Base-by-base conservation (phyloP, 495 filamentous ascomycete species). In the Annulohypoxylon maeteangense region DNA sequence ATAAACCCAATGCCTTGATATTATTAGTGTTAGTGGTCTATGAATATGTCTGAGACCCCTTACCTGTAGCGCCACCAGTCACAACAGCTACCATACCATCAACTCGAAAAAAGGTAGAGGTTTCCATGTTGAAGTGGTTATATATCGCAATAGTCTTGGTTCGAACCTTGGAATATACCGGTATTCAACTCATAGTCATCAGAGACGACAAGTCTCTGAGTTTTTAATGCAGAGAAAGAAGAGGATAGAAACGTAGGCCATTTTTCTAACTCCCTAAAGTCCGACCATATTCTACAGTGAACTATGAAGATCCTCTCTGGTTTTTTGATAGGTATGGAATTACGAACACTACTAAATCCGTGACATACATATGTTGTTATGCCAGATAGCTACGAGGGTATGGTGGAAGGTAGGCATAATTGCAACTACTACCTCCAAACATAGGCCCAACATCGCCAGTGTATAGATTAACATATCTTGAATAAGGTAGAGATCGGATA, bases 1-100 rank as follows among this genome's bases (percentile, higher is more conserved):
- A 85, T 87, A 2, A 85, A 76, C 11, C 90, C 90, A 69, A 92
- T 88, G 4, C 90, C 90, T 90, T 51, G 8, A 4, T 14, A 4
- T 11, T 3, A 56, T 65, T 36, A 65, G 20, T 48, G 48, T 4
- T 14, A 40, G 36, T 6, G 27, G 22, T 29, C 56, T 14, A 53
- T 16, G 4, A 10, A 42, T 7, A 36, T 23, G 34, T 38, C 34
- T 38, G 0, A 22, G 48, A 23, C 16, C 29, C 60, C 74, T 45
- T 44, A 85, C 87, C 87, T 57, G 78, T 83, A n/a, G 85, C 87
- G 12, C 85, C 86, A 8, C 87, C 86, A 0, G 87, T 88, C 44
- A 89, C 81, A 8, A 88, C 83, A 27, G 84, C 85, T 0, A 90
- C 82, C 3, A 88, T 74, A 18, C 85, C 84, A 29, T 86, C 79